These are phyloP conservation scores for Leccinellum rugosiceps DNA, from an alignment of 768 basidiomycete genomes.

Conservation along the genomic window DNA sequence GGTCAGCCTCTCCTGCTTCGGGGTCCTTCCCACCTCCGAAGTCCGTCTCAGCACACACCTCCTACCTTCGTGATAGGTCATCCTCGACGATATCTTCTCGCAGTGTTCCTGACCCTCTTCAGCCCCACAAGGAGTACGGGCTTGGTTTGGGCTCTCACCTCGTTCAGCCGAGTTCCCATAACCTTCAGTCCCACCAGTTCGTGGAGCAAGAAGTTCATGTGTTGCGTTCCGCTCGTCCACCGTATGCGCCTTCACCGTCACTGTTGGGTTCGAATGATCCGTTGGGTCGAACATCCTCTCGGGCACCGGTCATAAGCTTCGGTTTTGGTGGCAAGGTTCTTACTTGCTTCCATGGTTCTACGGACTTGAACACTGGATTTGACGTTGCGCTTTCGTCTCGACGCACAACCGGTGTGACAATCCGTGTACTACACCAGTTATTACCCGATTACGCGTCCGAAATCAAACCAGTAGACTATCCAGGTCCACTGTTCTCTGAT, in stretches of 20 bases:
- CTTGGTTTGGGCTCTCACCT: constrained; percentile 19
- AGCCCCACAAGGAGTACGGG: constrained; percentile 29
- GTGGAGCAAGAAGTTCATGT: constrained; percentile 27
- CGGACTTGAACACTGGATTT: constrained; percentile 66
- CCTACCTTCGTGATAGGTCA: constrained; percentile 37
- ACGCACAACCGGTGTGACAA: constrained; percentile 63
- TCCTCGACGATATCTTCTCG: constrained; percentile 39
- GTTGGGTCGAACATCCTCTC: constrained; percentile 65
- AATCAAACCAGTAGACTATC: constrained; percentile 56
- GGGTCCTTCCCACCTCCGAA: constrained; percentile 40
- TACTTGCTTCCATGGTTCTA: constrained; percentile 79
- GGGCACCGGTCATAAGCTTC: constrained; percentile 80
- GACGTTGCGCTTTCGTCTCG: constrained; percentile 74
- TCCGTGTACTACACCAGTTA: constrained; percentile 65
- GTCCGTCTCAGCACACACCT: constrained; percentile 13
- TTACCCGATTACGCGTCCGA: constrained; percentile 66
- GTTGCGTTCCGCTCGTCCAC: constrained; percentile 40
- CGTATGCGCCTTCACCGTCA: constrained; percentile 84
- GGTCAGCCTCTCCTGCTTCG: constrained; percentile 21
- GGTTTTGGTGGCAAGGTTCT: constrained; percentile 93
- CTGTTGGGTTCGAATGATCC: constrained; percentile 81
- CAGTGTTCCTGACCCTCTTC: constrained; percentile 10
- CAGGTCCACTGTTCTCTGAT: constrained; percentile 86
- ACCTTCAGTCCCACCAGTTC: constrained; percentile 14
- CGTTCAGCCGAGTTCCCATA: constrained; percentile 16